These are phyloP conservation scores for Fonsecaea nubica DNA, from an alignment of 2,329 filamentous ascomycete genomes.

Conservation along the genomic window DNA sequence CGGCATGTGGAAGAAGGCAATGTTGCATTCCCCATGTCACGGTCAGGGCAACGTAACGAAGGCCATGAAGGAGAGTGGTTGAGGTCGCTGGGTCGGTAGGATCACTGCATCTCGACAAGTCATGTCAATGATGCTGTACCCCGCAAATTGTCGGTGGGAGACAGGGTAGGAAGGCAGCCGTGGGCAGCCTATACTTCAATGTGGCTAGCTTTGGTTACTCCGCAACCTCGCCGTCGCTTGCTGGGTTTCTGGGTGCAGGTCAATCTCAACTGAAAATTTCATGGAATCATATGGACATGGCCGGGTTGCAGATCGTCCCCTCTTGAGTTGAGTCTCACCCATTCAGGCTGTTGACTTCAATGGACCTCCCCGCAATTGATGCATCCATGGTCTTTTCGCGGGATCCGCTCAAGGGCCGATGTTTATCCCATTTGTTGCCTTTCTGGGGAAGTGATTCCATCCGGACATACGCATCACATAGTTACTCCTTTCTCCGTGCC, in stretches of 20 bases:
- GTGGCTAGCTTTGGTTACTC: not conserved
- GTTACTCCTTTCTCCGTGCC: not conserved
- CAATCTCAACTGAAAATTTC: conserved; percentile 8
- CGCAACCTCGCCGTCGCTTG: not conserved
- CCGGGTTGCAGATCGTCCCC: not conserved
- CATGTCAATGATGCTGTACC: conserved; percentile 9
- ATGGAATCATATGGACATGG: conserved; percentile 11
- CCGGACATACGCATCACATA: conserved; percentile 19
- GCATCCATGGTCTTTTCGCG: not conserved
- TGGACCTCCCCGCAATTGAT: conserved; percentile 1
- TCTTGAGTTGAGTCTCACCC: not conserved
- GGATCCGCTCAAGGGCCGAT: conserved; percentile 17
- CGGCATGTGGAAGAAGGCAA: conserved; percentile 19
- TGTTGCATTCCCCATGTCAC: conserved; percentile 20
- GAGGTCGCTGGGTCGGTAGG: not conserved
- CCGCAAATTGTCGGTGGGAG: conserved; percentile 8
- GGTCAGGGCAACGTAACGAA: not conserved
- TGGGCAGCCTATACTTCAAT: not conserved
- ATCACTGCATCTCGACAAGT: not conserved
- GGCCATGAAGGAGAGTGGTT: not conserved
- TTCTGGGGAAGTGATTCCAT: not conserved
- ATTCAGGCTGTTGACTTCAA: not conserved
- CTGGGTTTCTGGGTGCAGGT: not conserved
- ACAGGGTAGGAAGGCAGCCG: not conserved
- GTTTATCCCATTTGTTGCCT: conserved; percentile 29